Percentiles rank a stretch among this genome's conserved stretches.
phyloP scores from a whole-genome alignment of 1,284 basidiomycete species.

The Fomitiporia mediterranea region DNA sequence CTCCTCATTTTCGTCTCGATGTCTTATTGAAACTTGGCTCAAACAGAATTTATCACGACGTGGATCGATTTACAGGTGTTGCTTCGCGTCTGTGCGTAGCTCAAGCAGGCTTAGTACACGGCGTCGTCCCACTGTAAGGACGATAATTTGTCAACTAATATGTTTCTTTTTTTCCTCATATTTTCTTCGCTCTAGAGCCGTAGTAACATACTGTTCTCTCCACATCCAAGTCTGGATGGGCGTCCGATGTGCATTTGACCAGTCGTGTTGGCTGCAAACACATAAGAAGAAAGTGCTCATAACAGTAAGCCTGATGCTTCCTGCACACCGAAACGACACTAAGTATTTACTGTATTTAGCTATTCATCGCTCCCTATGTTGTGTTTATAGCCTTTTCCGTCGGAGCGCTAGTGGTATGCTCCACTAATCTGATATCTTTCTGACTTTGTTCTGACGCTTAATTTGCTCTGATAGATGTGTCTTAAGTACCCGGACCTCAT shows the following conservation, averaged over 20 bases:
- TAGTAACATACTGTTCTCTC: slow-evolving; percentile 13
- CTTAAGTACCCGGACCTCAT: slow-evolving; percentile 10
- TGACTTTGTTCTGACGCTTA: background rate
- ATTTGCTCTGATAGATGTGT: background rate
- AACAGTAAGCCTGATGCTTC: background rate
- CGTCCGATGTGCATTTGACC: slow-evolving; percentile 4
- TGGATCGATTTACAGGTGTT: slow-evolving; percentile 7
- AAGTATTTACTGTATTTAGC: background rate
- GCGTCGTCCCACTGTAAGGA: slow-evolving; percentile 17
- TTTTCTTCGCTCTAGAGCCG: background rate
- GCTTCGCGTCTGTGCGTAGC: slow-evolving; percentile 8
- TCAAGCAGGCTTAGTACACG: slow-evolving; percentile 19
- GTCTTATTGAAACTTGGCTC: background rate
- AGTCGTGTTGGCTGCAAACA: slow-evolving; percentile 9
- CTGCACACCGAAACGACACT: background rate
- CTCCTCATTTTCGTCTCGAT: background rate
- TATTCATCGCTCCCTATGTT: slow-evolving; percentile 15
- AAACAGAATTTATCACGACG: slow-evolving; percentile 11
- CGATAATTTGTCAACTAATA: background rate
- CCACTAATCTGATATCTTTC: background rate
- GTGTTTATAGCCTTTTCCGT: slow-evolving; percentile 15
- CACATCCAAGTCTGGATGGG: slow-evolving; percentile 19
- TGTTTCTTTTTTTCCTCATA: background rate
- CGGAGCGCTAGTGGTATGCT: slow-evolving; percentile 10
- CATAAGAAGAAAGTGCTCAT: slow-evolving; percentile 6